Evolutionary conservation across 257 asterid species (phyloP).

Genomic region (Salvia miltiorrhiza): DNA sequence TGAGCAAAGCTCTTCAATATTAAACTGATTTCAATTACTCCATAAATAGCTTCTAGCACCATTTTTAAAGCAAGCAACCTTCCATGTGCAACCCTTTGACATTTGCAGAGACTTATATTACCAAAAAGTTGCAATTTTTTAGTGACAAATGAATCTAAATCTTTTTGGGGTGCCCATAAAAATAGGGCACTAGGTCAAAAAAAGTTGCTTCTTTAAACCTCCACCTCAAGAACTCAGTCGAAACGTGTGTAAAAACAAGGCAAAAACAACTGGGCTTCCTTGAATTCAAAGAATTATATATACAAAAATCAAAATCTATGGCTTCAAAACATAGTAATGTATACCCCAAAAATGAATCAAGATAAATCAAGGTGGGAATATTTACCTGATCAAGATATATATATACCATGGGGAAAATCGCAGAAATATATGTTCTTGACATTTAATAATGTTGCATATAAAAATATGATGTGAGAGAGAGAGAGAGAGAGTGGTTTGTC

Average conservation of each 20-base stretch:
- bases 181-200: too few species aligned
- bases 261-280: conserved; percentile 26
- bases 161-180: too few species aligned
- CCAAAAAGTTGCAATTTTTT: conserved; percentile 2
- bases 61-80: conserved; percentile 30
- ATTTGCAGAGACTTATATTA: conserved; percentile 11
- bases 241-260: background rate
- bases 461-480: background rate
- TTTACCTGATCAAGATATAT: too few species aligned
- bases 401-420: background rate
- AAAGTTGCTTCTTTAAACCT: conserved; percentile 10
- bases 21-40: background rate
- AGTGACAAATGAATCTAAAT: too few species aligned
- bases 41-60: too few species aligned
- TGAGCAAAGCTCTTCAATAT: conserved; percentile 15
- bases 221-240: conserved; percentile 22
- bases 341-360: conserved; percentile 2
- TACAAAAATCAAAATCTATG: background rate
- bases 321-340: conserved; percentile 7
- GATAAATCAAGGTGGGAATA: background rate
- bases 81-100: conserved; percentile 40
- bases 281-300: conserved; percentile 18
- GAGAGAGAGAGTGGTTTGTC: background rate
- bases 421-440: conserved; percentile 22
- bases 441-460: background rate